Evolutionary conservation across 2,329 filamentous ascomycete species (phyloP).

Genomic region (Diaporthe eres): DNA sequence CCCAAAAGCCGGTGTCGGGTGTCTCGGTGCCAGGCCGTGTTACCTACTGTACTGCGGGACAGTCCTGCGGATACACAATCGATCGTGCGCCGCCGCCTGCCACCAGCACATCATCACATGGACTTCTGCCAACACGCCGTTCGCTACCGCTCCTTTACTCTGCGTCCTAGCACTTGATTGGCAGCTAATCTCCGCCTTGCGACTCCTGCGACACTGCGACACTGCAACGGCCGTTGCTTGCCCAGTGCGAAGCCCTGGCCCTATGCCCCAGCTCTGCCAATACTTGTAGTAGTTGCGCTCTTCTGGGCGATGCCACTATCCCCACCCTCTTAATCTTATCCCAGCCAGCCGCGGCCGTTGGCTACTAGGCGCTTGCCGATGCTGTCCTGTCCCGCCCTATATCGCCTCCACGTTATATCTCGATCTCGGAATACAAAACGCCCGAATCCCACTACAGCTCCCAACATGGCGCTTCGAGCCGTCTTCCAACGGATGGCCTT

Average conservation of each 20-base stretch:
- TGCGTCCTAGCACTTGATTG: slow-evolving; percentile 23
- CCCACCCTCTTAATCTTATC: slow-evolving; percentile 1
- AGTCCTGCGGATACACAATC: neutral
- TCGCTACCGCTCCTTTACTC: slow-evolving; percentile 9
- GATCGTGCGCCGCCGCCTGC: neutral
- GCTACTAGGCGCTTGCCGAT: neutral
- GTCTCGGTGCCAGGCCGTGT: neutral
- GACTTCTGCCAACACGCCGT: neutral
- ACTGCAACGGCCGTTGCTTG: slow-evolving; percentile 12
- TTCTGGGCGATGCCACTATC: slow-evolving; percentile 1
- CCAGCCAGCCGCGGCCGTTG: neutral
- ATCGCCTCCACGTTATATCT: slow-evolving; percentile 22
- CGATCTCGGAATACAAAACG: slow-evolving; percentile 25
- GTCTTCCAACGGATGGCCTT: slow-evolving; percentile 12
- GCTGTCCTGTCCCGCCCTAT: neutral
- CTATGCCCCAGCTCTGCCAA: slow-evolving; percentile 2
- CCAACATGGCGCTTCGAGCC: slow-evolving; percentile 18
- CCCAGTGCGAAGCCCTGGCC: slow-evolving; percentile 18
- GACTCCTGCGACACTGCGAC: slow-evolving; percentile 20
- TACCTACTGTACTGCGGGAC: neutral
- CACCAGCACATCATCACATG: neutral
- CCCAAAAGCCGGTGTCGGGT: neutral
- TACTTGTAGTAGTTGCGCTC: too few species aligned
- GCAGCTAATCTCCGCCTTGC: slow-evolving; percentile 12
- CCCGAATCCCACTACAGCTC: slow-evolving; percentile 18